Evolutionary conservation across 2,329 filamentous ascomycete genomes (phyloP).

Genomic region (Xylaria sp.): DNA sequence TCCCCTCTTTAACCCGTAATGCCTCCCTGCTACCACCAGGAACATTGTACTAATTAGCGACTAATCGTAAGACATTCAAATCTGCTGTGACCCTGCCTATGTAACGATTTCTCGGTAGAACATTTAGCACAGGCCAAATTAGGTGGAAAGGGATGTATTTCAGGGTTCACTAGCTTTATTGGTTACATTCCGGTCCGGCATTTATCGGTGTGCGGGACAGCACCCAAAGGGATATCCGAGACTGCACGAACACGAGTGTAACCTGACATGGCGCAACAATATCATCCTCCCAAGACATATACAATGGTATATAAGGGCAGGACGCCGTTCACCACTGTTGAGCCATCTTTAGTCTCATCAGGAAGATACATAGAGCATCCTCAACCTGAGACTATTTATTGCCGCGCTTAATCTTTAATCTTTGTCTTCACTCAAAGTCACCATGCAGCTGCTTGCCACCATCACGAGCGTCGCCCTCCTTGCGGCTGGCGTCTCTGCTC

Average conservation of each 20-base stretch:
- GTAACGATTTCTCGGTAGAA: not conserved
- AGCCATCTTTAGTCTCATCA: not conserved
- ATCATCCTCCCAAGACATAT: slow-evolving; percentile 1
- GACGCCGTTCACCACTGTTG: not conserved
- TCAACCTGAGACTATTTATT: not conserved
- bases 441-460: slow-evolving; percentile 48
- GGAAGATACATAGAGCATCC: not conserved
- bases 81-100: not conserved
- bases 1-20: not conserved
- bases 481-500: slow-evolving; percentile 49
- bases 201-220: not conserved
- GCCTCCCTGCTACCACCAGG: not conserved
- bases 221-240: slow-evolving; percentile 12
- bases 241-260: slow-evolving; percentile 21
- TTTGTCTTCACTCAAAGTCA: slow-evolving; percentile 20
- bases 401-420: not conserved
- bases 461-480: slow-evolving; percentile 50
- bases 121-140: not conserved
- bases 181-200: not conserved
- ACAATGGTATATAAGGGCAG: slow-evolving; percentile 24
- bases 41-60: not conserved
- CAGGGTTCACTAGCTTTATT: not conserved
- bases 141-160: not conserved
- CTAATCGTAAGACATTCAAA: not conserved
- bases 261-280: slow-evolving; percentile 10